Percentiles rank a stretch among this genome's conserved stretches.
These are phyloP conservation scores for Hyphodiscus sp. DNA, from an alignment of 2,329 filamentous ascomycete species.

Conservation along the genomic window DNA sequence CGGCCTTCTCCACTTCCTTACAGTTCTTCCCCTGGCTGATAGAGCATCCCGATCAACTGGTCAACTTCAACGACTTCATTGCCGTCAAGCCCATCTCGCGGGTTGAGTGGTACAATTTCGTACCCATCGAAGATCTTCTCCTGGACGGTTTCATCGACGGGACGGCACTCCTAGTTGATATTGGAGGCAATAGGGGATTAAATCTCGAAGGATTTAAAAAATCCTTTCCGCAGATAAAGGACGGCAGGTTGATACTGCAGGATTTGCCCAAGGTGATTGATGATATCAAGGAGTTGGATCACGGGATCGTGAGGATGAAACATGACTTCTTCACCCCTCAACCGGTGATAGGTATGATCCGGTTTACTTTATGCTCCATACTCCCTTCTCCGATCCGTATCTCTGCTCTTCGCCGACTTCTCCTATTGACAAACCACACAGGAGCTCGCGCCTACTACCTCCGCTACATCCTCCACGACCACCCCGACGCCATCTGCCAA, in stretches of 20 bases:
- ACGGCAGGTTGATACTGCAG: slow-evolving; percentile 11
- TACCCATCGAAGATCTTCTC: too few relatives aligned
- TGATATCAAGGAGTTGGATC: neutral
- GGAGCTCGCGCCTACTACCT: slow-evolving; percentile 31
- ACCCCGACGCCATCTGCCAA: slow-evolving; percentile 25
- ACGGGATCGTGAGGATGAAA: slow-evolving; percentile 11
- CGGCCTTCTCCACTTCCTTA: too few relatives aligned
- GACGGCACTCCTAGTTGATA: neutral
- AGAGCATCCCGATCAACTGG: too few relatives aligned
- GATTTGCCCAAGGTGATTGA: slow-evolving; percentile 15
- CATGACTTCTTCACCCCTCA: slow-evolving; percentile 32
- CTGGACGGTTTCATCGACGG: too few relatives aligned
- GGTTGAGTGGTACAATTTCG: too few relatives aligned
- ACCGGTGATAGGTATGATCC: slow-evolving; percentile 19
- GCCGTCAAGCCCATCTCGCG: too few relatives aligned
- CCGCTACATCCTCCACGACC: slow-evolving; percentile 31
- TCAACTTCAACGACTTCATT: too few relatives aligned
- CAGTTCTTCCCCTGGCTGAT: too few relatives aligned
- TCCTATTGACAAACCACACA: neutral
- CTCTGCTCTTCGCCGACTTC: neutral
- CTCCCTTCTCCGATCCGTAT: neutral
- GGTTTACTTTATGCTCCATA: neutral
- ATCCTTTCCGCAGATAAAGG: neutral
- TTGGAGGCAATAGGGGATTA: neutral
- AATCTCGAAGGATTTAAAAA: neutral